Base-by-base conservation (phyloP, 139 green algal species). In the Raphidocelis subcapitata region DNA sequence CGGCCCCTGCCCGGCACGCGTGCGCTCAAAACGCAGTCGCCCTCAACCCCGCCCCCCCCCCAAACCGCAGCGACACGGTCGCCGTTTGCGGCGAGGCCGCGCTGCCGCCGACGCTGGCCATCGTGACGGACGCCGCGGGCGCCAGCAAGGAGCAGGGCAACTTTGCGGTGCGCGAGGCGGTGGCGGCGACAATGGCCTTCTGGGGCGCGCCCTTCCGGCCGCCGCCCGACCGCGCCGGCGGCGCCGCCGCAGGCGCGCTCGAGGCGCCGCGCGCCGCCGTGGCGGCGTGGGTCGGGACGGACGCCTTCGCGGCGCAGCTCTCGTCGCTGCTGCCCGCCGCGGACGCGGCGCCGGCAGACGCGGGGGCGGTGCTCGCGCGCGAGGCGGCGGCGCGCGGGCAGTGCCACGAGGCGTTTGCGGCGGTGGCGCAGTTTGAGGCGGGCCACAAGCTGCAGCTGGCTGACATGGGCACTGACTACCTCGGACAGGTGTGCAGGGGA, bases 121-220 rank as follows among this genome's bases (percentile, higher is more conserved):
- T 88, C 37, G 77, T 89, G 35, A 87, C 85, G 21, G 85, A 90
- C 72, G 83, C 82, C 51, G 86, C 86, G 54, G 82, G 83, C 59
- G 72, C 67, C 35, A 85, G 77, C 72, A 84, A 82, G 63, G 91
- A 96, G 81, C 82, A 88, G 78, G 91, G 88, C 67, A 96, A 96
- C 82, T 86, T 92, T 73, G 89, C 93, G 55, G 88, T 96, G 44
- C 94, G 93, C 84, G 91, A 95, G 73, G 91, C 91, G 15, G 85
- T 95, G 16, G 78, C 76, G 24, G 83, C 84, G 29, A 86, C 90
- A 67, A 89, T 94, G 83, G 66, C 61, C 41, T 82, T 82, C 33
- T 96, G 91, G 91, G 77, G 71, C 41, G 68, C 87, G 12, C 89
- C 90, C 54, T 94, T 95, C 81, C 80, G 79, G 33, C 63, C 63